Evolutionary conservation across 2,329 filamentous ascomycete genomes (phyloP).

Genomic region (Magnaporthales sp.): DNA sequence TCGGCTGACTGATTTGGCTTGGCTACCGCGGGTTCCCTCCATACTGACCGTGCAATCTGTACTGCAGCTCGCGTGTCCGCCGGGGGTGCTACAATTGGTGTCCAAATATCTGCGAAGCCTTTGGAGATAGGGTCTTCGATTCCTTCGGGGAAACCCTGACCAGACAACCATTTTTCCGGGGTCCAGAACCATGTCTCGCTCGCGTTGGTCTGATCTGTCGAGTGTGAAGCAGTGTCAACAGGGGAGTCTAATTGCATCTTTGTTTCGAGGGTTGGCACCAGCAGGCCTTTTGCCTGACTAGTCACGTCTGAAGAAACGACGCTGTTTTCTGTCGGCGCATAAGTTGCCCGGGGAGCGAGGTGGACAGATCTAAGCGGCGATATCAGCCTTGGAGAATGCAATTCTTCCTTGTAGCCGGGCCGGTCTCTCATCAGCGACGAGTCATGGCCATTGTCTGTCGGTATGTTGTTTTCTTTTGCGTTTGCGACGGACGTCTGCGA

Average conservation of each 20-base stretch:
- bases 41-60: neutral
- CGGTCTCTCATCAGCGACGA: neutral
- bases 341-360: neutral
- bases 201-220: neutral
- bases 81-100: neutral
- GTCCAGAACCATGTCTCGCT: neutral
- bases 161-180: neutral
- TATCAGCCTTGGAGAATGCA: neutral
- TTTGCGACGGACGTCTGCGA: neutral
- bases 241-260: neutral
- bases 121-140: neutral
- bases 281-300: neutral
- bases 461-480: neutral
- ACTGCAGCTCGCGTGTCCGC: neutral
- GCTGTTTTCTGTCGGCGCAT: neutral
- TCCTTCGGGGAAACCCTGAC: neutral
- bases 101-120: neutral
- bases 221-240: neutral
- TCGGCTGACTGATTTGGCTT: neutral
- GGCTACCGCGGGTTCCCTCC: neutral
- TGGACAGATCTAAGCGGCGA: neutral
- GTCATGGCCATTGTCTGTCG: neutral
- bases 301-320: neutral
- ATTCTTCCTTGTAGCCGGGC: neutral
- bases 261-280: neutral